Base-by-base conservation (phyloP, 768 basidiomycete genomes). In the Suillus americanus region DNA sequence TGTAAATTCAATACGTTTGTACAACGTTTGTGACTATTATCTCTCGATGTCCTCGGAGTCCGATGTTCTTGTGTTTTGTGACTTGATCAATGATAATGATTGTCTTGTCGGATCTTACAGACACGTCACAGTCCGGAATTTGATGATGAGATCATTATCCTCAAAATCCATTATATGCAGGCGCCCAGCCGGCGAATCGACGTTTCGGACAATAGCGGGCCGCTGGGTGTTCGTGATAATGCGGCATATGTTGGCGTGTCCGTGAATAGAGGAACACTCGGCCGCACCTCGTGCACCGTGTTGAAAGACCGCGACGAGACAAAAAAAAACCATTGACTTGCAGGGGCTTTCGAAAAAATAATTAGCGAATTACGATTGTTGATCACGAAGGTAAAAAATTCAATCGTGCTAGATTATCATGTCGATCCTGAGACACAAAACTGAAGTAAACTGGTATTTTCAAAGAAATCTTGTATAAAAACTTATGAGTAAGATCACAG, bases 271-370 rank as follows among this genome's bases (percentile, higher is more conserved):
- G 57, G 38, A 59, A 41, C 25, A 28, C 57, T 28, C 12, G 18
- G 57, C 57, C 6, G 23, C 9, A 13, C 28, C 53, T 54, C 57
- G 57, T 41, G 57, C 7, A 41, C 3, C 38, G 20, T 41, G 40
- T 41, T 59, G 12, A 20, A 59, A 59, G 57, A 30, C 57, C 38
- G 57, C 57, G 57, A 59, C n/a, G 33, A n/a, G 30, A 33, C 51
- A 10, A 28, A 54, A 54, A 38, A 35, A 54, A 54, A 54, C 20
- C 33, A 54, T 54, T 6, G 20, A 25, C 25, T 50, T 50, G 46
- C 25, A 14, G 16, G 48, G 53, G 20, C 53, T 40, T 57, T 38
- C 18, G 37, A 59, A 40, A 16, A 16, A 48, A 25, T 3, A 20
- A n/a, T 48, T 12, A 10, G 23, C 7, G 37, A 38, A 23, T 35